Base-by-base conservation (phyloP, 495 filamentous ascomycete species). In the Annulohypoxylon nitens region DNA sequence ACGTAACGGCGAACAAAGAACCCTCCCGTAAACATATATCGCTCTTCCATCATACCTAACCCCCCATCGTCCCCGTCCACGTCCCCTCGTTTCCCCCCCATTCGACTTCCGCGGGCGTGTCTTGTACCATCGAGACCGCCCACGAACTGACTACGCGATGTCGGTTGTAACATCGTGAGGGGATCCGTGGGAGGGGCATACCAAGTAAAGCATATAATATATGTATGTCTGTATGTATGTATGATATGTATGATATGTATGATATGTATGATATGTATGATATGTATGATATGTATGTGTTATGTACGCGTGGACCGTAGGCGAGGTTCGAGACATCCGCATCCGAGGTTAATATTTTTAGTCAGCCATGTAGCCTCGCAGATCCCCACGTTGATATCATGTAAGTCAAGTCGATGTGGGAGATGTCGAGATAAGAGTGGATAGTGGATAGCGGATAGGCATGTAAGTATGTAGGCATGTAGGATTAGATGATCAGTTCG, bases 311-410 rank as follows among this genome's bases (percentile, higher is more conserved):
- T 48, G 37, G 68, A 47, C 48, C 36, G 39, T 37, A 47, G 39
- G 16, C 30, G 30, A 34, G n/a, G 36, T 12, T 53, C 53, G 61
- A 64, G 33, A 61, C 58, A 67, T 64, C 62, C 62, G 72, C 30
- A 67, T 64, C 62, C 62, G 67, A 75, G 72, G 62, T 71, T 62
- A 69, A 10, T 54, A 6, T 54, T 25, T 67, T 71, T 59, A 60
- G 67, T 74, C 66, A 74, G 54, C 71, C 50, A 54, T 54, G 50
- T 70, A 70, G 67, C 43, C 68, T 53, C 47, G 67, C 58, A 63
- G 67, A 75, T 75, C 66, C 54, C 67, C 72, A 75, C 67, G 67
- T 70, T 71, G 63, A 47, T 64, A 51, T 67, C 62, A 66, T 75
- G 59, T 70, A 59, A 8, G 63, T 53, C 54, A 59, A 12, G 59